A percentile compares a stretch with the other conserved stretches of the same genome.
phyloP scores from a whole-genome alignment of 202 grass and related monocot genomes.

The Eragrostis tef region DNA sequence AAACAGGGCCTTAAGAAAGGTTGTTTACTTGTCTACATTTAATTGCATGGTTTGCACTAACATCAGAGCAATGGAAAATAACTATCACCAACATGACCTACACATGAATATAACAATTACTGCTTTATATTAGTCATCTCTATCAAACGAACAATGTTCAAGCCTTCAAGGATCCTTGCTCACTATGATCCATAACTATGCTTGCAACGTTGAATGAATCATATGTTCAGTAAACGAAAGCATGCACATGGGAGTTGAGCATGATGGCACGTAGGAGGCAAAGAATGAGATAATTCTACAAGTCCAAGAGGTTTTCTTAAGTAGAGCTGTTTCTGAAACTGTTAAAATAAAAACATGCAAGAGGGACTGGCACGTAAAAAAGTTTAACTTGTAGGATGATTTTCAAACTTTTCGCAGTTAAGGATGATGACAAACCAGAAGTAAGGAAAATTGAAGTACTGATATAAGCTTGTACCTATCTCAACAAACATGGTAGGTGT shows the following conservation, averaged over 20 bases:
- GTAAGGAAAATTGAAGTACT: not conserved
- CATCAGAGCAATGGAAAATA: no score
- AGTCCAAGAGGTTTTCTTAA: not conserved
- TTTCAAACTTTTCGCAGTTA: not conserved
- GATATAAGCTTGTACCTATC: conserved; percentile 66
- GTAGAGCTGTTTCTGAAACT: not conserved
- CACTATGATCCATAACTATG: not conserved
- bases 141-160: conserved; percentile 1
- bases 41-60: not conserved
- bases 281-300: conserved; percentile 8
- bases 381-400: not conserved
- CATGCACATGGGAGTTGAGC: conserved; percentile 1
- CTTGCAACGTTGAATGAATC: not conserved
- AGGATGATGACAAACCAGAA: conserved; percentile 5
- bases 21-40: not conserved
- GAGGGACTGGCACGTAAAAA: not conserved
- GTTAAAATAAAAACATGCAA: conserved; percentile 13
- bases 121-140: not conserved
- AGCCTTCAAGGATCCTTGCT: not conserved
- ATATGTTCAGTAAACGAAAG: not conserved
- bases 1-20: no score
- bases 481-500: conserved; percentile 89
- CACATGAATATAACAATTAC: not conserved
- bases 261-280: not conserved
- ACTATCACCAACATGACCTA: not conserved